phyloP scores from a whole-genome alignment of 306 rosid species.

The Crotalaria pallida region DNA sequence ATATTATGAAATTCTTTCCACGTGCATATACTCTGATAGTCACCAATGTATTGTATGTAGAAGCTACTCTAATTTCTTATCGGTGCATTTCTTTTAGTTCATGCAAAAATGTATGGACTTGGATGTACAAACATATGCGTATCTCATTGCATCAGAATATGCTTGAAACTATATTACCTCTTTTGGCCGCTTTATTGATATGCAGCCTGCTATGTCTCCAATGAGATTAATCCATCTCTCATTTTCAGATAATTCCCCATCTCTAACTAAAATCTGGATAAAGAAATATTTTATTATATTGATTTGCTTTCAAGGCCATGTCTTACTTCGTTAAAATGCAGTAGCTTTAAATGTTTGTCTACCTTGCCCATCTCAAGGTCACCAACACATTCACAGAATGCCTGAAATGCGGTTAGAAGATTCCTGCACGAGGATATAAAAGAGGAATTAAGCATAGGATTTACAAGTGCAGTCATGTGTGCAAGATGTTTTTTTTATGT shows the following conservation, averaged over 20 bases:
- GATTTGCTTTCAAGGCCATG: conserved; percentile 13
- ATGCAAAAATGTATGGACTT: conserved; percentile 6
- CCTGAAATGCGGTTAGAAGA: conserved; percentile 90
- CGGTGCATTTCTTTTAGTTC: neutral
- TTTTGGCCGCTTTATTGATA: conserved; percentile 93
- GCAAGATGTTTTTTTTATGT: neutral
- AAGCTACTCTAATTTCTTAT: conserved; percentile 7
- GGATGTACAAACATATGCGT: neutral
- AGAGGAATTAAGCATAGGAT: neutral
- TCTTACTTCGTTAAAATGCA: conserved; percentile 13
- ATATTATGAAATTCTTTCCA: neutral
- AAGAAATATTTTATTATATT: conserved; percentile 18
- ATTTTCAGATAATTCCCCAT: conserved; percentile 79
- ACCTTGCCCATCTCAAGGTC: conserved; percentile 99
- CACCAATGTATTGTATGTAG: neutral
- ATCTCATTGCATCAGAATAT: conserved; percentile 1
- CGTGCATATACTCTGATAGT: neutral
- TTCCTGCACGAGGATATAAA: conserved; percentile 48
- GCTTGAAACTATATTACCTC: conserved; percentile 55
- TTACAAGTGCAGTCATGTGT: neutral
- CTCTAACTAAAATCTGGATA: conserved; percentile 86
- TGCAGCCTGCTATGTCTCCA: conserved; percentile 87
- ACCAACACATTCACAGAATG: conserved; percentile 97
- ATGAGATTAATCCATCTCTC: conserved; percentile 91
- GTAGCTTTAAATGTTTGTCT: conserved; percentile 17